phyloP scores from a whole-genome alignment of 495 filamentous ascomycete genomes.

The Hypoxylon crocopeplum region DNA sequence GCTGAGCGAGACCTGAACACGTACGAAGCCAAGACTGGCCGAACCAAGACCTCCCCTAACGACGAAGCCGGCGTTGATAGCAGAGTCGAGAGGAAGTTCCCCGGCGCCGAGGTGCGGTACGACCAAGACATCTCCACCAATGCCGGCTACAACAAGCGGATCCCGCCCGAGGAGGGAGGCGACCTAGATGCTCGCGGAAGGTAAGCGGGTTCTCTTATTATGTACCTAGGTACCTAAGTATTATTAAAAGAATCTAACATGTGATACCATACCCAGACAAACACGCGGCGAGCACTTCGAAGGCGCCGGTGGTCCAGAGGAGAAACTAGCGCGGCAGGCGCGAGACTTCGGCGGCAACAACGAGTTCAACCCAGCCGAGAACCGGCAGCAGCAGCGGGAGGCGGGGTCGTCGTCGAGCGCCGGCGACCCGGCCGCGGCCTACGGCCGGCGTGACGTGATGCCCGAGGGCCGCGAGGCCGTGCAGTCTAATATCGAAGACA shows the following conservation, averaged over 20 bases:
- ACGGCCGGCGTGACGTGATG: conserved; percentile 15
- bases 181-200: conserved; percentile 44
- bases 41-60: conserved; percentile 20
- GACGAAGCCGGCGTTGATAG: conserved; percentile 45
- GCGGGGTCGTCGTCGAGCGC: conserved; percentile 3
- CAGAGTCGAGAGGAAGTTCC: conserved; percentile 42
- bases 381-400: conserved; percentile 10
- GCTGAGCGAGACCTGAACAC: conserved; percentile 58
- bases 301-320: conserved; percentile 42
- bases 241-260: background rate
- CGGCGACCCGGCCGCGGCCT: conserved; percentile 7
- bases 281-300: conserved; percentile 43
- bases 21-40: conserved; percentile 51
- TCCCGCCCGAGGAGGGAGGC: conserved; percentile 50
- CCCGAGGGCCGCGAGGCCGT: conserved; percentile 31
- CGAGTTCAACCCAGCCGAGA: conserved; percentile 29
- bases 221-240: too few species aligned
- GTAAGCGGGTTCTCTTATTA: too few species aligned
- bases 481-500: conserved; percentile 25
- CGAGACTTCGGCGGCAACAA: conserved; percentile 39
- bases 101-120: conserved; percentile 39
- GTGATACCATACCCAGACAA: conserved; percentile 24
- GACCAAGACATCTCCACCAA: conserved; percentile 45
- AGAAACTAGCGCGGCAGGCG: conserved; percentile 41
- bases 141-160: conserved; percentile 43